Conservation (phyloP, 2,329 filamentous ascomycete species). For the Xylariaceae sp. region DNA sequence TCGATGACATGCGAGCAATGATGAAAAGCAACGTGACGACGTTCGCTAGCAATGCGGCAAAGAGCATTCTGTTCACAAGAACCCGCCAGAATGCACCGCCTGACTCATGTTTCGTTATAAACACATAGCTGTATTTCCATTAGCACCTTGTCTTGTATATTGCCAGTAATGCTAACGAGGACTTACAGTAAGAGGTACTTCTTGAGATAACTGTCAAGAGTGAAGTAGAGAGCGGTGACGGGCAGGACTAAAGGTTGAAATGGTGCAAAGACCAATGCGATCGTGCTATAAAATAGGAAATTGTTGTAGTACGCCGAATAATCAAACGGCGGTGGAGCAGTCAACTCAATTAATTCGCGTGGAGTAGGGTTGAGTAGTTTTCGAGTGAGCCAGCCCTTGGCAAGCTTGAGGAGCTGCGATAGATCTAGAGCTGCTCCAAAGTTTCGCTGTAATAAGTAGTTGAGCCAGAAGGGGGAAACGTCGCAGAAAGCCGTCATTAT, state of each 20-base stretch:
- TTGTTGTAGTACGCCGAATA: conserved; percentile 97
- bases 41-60: conserved; percentile 15
- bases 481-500: conserved; percentile 18
- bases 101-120: conserved; percentile 91
- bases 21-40: conserved; percentile 46
- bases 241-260: conserved; percentile 82
- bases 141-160: conserved; percentile 1
- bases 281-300: conserved; percentile 86
- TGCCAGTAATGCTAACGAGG: not conserved
- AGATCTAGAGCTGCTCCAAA: conserved; percentile 87
- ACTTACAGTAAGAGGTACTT: conserved; percentile 74
- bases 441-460: conserved; percentile 66
- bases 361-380: conserved; percentile 83
- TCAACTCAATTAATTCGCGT: conserved; percentile 82
- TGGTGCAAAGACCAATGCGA: conserved; percentile 75
- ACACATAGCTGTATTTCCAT: conserved; percentile 57
- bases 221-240: conserved; percentile 83
- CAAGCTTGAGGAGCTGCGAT: conserved; percentile 75
- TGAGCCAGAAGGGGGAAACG: conserved; percentile 18
- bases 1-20: conserved; percentile 61
- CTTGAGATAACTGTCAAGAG: conserved; percentile 78
- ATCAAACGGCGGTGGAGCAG: conserved; percentile 84
- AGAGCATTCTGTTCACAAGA: conserved; percentile 67
- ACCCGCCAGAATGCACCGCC: conserved; percentile 87
- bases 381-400: conserved; percentile 73